Percentiles rank a stretch among this genome's conserved stretches.
phyloP scores from a whole-genome alignment of 371 early-diverging fungal species.

The Zancudomyces culisetae region DNA sequence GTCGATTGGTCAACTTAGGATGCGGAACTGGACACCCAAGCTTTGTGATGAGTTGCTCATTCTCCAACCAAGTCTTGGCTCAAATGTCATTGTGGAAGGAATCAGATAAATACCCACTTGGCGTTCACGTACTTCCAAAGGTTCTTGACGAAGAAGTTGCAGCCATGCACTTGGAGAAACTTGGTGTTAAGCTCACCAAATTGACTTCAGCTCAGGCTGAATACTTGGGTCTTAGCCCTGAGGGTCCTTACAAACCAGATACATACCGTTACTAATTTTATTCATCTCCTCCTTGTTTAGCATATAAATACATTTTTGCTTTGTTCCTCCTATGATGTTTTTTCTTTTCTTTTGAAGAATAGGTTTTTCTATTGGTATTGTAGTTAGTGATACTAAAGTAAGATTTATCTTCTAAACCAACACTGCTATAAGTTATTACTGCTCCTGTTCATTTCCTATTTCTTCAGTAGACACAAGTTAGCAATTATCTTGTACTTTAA shows the following conservation, averaged over 20 bases:
- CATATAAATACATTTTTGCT: too few relatives aligned
- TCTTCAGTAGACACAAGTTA: too few relatives aligned
- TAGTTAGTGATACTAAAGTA: too few relatives aligned
- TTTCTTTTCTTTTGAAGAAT: too few relatives aligned
- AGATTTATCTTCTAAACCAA: too few relatives aligned
- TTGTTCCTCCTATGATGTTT: too few relatives aligned
- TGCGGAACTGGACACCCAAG: constrained; percentile 98
- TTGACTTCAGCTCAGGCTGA: constrained; percentile 54
- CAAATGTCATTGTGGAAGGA: constrained; percentile 97
- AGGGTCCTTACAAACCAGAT: constrained; percentile 95
- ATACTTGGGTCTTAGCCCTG: constrained; percentile 65
- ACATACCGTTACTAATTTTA: constrained; percentile 71
- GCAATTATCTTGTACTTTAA: too few relatives aligned
- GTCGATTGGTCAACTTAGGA: constrained; percentile 97
- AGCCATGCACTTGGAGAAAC: constrained; percentile 82
- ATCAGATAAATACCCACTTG: constrained; percentile 64
- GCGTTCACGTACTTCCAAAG: constrained; percentile 98
- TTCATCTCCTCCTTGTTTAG: too few relatives aligned
- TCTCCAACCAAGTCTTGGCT: constrained; percentile 96
- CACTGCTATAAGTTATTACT: too few relatives aligned
- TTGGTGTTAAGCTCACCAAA: constrained; percentile 79
- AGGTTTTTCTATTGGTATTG: too few relatives aligned
- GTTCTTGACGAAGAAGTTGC: constrained; percentile 98
- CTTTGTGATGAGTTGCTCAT: constrained; percentile 98
- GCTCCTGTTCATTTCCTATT: too few relatives aligned